Percentiles rank a stretch among this genome's conserved stretches.
phyloP scores from a whole-genome alignment of 148 eudicot species.

The Hydrangea macrophylla region DNA sequence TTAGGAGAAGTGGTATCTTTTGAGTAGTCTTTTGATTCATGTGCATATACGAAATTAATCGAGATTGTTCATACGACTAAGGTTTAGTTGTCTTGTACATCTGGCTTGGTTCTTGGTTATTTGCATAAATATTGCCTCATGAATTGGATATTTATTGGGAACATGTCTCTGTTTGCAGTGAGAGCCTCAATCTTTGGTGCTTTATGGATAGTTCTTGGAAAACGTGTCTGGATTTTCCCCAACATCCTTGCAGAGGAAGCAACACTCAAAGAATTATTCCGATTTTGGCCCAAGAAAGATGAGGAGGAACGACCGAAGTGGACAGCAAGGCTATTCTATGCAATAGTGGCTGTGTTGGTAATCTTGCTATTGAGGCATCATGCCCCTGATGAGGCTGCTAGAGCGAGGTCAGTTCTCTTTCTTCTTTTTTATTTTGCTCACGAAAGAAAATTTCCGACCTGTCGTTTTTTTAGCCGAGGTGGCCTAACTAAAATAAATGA shows the following conservation, averaged over 20 bases:
- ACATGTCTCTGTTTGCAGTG: slow-evolving; percentile 45
- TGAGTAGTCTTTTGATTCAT: not conserved
- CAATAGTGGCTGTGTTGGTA: slow-evolving; percentile 54
- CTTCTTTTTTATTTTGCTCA: not conserved
- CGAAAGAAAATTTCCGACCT: not conserved
- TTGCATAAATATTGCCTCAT: too few relatives aligned
- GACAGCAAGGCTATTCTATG: slow-evolving; percentile 85
- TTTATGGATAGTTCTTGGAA: slow-evolving; percentile 76
- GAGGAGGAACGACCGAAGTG: slow-evolving; percentile 91
- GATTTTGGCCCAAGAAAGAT: slow-evolving; percentile 93
- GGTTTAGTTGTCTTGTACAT: not conserved
- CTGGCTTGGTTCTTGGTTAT: not conserved
- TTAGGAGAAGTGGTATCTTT: too few relatives aligned
- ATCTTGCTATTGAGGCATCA: slow-evolving; percentile 84
- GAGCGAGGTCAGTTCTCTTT: slow-evolving; percentile 67
- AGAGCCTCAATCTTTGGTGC: slow-evolving; percentile 85
- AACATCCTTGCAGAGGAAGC: slow-evolving; percentile 99
- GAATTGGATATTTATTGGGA: not conserved
- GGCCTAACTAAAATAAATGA: too few relatives aligned
- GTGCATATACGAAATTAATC: too few relatives aligned
- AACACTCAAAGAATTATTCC: slow-evolving; percentile 81
- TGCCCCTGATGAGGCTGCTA: slow-evolving; percentile 99
- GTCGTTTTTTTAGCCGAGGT: not conserved
- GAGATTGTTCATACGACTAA: too few relatives aligned
- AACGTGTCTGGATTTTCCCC: slow-evolving; percentile 92